Base-by-base conservation (phyloP, 148 eudicot genomes). In the Hydrangea macrophylla region DNA sequence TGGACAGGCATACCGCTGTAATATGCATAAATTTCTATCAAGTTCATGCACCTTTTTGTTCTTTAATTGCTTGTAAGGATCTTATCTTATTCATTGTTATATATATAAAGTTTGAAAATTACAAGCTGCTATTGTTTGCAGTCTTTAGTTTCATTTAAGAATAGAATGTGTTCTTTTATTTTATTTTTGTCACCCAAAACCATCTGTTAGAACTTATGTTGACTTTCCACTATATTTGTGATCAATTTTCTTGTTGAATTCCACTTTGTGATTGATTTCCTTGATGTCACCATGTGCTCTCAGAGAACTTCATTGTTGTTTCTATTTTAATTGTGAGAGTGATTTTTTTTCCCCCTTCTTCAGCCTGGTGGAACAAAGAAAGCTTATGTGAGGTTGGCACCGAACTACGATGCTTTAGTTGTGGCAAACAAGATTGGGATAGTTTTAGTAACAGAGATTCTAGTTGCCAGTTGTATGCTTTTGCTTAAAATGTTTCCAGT, bases 341-440 rank as follows among this genome's bases (percentile, higher is more conserved):
- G 22, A 18, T 15, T 17, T 48, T 20, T 8, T 18, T 48, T 48
- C 6, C 18, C 6, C 2, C n/a, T 48, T 48, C 53, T 48, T 2
- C 20, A 18, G 74, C 81, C 78, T 0, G 80, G 72, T 68, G 80
- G 80, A 28, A 77, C 80, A 2, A 77, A 77, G 70, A 77, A 78
- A 64, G 81, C 81, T 9, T 78, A 78, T 64, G 81, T 78, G 6
- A 40, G 78, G 82, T 74, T 74, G 65, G 68, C 75, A 0, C 78
- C 77, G 3, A 77, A 78, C 57, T 69, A 73, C 37, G 81, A 78
- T 78, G 81, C 77, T 20, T 59, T 73, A 61, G 81, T 69, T 60
- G 81, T 73, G 50, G 75, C 81, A 9, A 72, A 78, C 70, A 72
- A 72, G 60, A 78, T 73, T 40, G 75, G 78, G 30, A 73, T 78